These are phyloP conservation scores for Kwoniella botswanensis DNA, from an alignment of 768 basidiomycete genomes.

Conservation along the genomic window DNA sequence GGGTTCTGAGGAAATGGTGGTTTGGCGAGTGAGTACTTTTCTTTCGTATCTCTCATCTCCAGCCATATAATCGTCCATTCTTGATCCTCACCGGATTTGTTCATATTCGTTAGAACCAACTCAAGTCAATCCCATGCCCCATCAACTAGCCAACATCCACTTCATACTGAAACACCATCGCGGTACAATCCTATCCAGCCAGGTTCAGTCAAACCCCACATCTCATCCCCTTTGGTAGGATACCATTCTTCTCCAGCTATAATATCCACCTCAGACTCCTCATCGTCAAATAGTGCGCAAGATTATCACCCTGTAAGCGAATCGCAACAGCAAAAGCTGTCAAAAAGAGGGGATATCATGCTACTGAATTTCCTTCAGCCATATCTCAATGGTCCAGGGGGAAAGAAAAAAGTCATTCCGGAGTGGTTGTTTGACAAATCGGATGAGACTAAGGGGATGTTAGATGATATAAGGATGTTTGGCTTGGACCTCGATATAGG, in stretches of 20 bases:
- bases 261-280: background rate
- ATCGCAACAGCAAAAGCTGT: background rate
- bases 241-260: background rate
- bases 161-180: slow-evolving; percentile 20
- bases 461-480: slow-evolving; percentile 40
- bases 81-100: too few species aligned
- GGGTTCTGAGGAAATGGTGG: slow-evolving; percentile 47
- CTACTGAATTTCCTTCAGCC: slow-evolving; percentile 25
- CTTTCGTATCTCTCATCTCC: background rate
- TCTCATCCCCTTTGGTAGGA: slow-evolving; percentile 8
- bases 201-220: slow-evolving; percentile 8
- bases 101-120: slow-evolving; percentile 15
- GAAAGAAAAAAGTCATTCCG: slow-evolving; percentile 33
- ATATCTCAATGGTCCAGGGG: slow-evolving; percentile 21
- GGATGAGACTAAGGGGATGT: slow-evolving; percentile 11
- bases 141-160: slow-evolving; percentile 12
- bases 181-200: background rate
- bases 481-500: slow-evolving; percentile 30
- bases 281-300: background rate
- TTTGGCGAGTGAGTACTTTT: slow-evolving; percentile 40
- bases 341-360: background rate
- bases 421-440: slow-evolving; percentile 46
- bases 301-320: too few species aligned
- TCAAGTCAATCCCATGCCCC: slow-evolving; percentile 24
- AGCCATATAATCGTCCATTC: background rate